Conservation (phyloP, 2,329 filamentous ascomycete species). For the Emmonsia crescens region DNA sequence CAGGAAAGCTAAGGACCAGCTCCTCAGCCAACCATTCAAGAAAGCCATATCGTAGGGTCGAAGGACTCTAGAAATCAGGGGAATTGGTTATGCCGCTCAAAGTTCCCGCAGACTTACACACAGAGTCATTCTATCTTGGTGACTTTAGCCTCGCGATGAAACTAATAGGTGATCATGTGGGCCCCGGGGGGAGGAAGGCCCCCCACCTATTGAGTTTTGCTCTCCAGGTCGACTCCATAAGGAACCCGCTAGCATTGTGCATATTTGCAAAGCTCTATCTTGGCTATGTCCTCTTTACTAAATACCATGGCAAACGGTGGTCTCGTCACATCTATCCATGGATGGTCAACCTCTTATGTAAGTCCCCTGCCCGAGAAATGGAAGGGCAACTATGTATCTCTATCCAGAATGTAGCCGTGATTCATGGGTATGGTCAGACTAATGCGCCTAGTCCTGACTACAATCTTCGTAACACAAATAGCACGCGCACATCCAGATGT, state of each 20-base stretch:
- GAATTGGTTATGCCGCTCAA: conserved; percentile 1
- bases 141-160: too few species aligned
- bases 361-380: conserved; percentile 2
- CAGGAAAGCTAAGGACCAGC: neutral
- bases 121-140: too few species aligned
- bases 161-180: too few species aligned
- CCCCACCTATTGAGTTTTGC: too few species aligned
- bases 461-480: neutral
- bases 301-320: neutral
- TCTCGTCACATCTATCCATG: neutral
- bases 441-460: neutral
- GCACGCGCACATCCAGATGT: conserved; percentile 10
- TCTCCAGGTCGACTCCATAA: conserved; percentile 5
- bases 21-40: conserved; percentile 3
- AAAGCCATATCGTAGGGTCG: neutral
- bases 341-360: neutral
- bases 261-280: conserved; percentile 4
- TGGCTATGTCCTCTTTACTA: neutral
- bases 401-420: neutral
- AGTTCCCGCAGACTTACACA: too few species aligned
- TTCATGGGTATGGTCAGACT: conserved; percentile 1
- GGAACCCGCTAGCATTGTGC: neutral
- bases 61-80: conserved; percentile 4
- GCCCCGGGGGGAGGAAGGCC: too few species aligned
- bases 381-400: neutral